Evolutionary conservation across 2,329 filamentous ascomycete genomes (phyloP).

Genomic region (Colletotrichum acutatum): DNA sequence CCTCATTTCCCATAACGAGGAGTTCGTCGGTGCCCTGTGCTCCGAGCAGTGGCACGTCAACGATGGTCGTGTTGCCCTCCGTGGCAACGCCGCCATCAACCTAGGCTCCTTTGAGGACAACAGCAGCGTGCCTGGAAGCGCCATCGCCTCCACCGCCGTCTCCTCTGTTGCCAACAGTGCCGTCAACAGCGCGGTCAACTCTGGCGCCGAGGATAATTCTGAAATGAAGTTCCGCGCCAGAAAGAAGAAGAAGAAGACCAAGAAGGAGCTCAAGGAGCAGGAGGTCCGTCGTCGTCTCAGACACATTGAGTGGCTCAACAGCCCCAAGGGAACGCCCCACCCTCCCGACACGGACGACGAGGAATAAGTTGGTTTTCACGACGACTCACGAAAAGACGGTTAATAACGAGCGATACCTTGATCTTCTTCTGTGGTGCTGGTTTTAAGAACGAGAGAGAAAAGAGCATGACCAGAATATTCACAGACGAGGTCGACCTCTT

Average conservation of each 20-base stretch:
- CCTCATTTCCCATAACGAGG: constrained; percentile 99
- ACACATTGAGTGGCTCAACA: constrained; percentile 87
- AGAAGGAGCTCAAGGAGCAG: constrained; percentile 93
- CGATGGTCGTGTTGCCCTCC: constrained; percentile 87
- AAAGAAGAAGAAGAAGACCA: constrained; percentile 99
- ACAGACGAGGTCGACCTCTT: not conserved
- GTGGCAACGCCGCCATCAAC: constrained; percentile 78
- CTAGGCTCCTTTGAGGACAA: constrained; percentile 90
- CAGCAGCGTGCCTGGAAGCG: constrained; percentile 63
- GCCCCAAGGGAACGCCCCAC: constrained; percentile 84
- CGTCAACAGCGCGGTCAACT: constrained; percentile 75
- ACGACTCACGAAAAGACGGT: constrained; percentile 19
- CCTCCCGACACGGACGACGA: constrained; percentile 84
- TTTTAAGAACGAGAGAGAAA: constrained; percentile 10
- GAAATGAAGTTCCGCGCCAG: constrained; percentile 87
- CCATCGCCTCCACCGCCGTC: constrained; percentile 68
- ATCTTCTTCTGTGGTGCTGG: constrained; percentile 9
- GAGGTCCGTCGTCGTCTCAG: constrained; percentile 88
- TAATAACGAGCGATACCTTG: constrained; percentile 25
- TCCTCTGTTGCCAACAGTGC: constrained; percentile 66
- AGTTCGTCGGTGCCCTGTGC: constrained; percentile 96
- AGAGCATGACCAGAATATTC: not conserved
- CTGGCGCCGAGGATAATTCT: constrained; percentile 82
- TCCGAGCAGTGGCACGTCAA: constrained; percentile 96
- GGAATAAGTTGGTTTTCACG: constrained; percentile 46